A percentile compares a stretch with the other conserved stretches of the same genome.
phyloP scores from a whole-genome alignment of 2,329 filamentous ascomycete genomes.

The Byssoonygena ceratinophila region DNA sequence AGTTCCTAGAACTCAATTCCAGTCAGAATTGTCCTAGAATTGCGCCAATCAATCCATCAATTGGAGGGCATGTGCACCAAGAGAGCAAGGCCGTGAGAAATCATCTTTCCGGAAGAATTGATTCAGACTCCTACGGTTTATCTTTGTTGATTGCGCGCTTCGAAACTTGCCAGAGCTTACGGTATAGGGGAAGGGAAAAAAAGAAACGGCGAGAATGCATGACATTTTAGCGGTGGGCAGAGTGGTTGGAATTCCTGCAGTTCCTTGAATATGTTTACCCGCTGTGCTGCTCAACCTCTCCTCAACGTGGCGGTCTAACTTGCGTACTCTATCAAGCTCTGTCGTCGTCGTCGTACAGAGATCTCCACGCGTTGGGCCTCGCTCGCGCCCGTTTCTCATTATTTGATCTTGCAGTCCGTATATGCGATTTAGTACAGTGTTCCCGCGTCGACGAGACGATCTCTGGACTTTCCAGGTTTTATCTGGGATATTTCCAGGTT shows the following conservation, averaged over 20 bases:
- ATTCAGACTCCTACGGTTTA: neutral
- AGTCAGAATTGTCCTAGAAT: neutral
- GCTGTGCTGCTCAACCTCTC: neutral
- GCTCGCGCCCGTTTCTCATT: too few relatives aligned
- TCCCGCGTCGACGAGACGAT: too few relatives aligned
- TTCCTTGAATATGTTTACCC: too few relatives aligned
- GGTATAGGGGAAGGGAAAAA: too few relatives aligned
- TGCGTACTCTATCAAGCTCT: too few relatives aligned
- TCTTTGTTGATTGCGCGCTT: neutral
- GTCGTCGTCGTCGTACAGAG: too few relatives aligned
- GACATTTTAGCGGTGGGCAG: neutral
- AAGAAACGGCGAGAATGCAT: neutral
- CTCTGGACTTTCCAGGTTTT: too few relatives aligned
- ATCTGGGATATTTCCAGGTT: too few relatives aligned
- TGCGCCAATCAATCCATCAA: neutral
- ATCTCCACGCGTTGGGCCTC: too few relatives aligned
- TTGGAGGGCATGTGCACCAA: neutral
- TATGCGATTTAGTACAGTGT: too few relatives aligned
- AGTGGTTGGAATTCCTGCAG: neutral
- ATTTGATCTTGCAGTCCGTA: too few relatives aligned
- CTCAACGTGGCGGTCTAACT: neutral
- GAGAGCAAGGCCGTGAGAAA: neutral
- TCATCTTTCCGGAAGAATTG: neutral
- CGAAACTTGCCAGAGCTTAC: too few relatives aligned
- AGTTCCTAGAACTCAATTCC: neutral